Evolutionary conservation across 345 rosid species (phyloP).

Genomic region (Salix purpurea): DNA sequence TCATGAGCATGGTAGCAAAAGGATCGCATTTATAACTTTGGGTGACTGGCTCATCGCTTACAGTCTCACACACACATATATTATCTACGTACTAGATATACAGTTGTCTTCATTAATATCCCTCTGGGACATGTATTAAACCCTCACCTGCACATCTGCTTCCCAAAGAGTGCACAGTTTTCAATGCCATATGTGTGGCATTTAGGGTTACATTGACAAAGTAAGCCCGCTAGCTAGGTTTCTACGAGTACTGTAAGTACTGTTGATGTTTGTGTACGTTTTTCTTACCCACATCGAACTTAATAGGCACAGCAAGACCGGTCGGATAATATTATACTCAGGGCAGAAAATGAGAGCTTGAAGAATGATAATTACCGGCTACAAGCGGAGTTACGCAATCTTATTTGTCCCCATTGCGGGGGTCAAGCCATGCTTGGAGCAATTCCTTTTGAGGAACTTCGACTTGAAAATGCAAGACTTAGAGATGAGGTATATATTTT

Average conservation of each 20-base stretch:
- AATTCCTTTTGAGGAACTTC: conserved; percentile 66
- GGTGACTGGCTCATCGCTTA: conserved; percentile 9
- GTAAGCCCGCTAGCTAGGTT: neutral
- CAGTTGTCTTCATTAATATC: conserved; percentile 16
- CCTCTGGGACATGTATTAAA: conserved; percentile 8
- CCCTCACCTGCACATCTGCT: conserved; percentile 38
- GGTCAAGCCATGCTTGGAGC: conserved; percentile 68
- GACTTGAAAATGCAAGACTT: conserved; percentile 76
- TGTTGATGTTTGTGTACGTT: neutral
- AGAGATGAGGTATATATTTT: conserved; percentile 65
- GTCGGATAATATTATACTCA: conserved; percentile 61
- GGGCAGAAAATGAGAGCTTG: conserved; percentile 73
- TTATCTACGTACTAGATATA: neutral
- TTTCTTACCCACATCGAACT: neutral
- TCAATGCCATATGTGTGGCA: conserved; percentile 15
- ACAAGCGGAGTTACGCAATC: conserved; percentile 62
- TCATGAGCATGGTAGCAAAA: conserved; percentile 14
- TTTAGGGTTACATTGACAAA: conserved; percentile 6
- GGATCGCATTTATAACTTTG: conserved; percentile 27
- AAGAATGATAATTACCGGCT: conserved; percentile 70
- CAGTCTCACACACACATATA: conserved; percentile 2
- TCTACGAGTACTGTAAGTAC: neutral
- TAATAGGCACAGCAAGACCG: conserved; percentile 91
- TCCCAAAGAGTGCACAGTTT: conserved; percentile 18
- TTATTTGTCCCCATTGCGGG: conserved; percentile 74